A percentile compares a stretch with the other conserved stretches of the same genome.
Conservation (phyloP, 2,329 filamentous ascomycete species). For the Aspergillus pseudoviridinutans region DNA sequence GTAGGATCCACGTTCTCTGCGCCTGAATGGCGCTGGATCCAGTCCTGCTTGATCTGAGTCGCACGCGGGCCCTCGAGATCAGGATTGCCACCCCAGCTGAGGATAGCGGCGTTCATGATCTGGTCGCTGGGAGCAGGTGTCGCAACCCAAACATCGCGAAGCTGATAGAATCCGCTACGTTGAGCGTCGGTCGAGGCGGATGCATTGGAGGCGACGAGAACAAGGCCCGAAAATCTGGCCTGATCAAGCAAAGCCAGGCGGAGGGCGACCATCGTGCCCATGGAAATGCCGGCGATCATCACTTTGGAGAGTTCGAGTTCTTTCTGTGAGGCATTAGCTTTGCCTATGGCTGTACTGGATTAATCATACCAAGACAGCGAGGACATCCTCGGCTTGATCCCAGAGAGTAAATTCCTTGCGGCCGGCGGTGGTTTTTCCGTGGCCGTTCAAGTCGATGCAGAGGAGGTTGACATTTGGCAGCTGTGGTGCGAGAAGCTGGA, state of each 20-base stretch:
- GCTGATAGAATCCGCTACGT: neutral
- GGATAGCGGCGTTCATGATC: slow-evolving; percentile 2
- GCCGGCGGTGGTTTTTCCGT: neutral
- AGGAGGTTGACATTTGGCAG: neutral
- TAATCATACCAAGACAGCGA: neutral
- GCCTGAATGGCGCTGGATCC: slow-evolving; percentile 1
- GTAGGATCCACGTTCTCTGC: neutral
- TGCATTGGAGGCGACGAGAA: slow-evolving; percentile 1
- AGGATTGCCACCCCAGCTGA: slow-evolving; percentile 1
- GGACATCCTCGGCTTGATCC: slow-evolving; percentile 2
- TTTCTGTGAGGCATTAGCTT: neutral
- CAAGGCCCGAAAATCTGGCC: neutral
- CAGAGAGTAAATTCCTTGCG: slow-evolving; percentile 2
- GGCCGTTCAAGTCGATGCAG: neutral
- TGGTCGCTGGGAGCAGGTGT: slow-evolving; percentile 1
- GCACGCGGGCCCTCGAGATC: neutral
- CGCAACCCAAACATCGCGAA: slow-evolving; percentile 1
- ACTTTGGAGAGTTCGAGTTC: slow-evolving; percentile 1
- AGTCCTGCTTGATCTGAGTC: neutral
- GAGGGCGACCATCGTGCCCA: slow-evolving; percentile 2
- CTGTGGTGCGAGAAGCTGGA: neutral
- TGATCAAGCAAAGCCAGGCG: slow-evolving; percentile 1
- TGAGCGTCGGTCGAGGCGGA: neutral
- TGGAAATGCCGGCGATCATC: neutral
- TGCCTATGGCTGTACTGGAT: neutral